Evolutionary conservation across 2,329 filamentous ascomycete species (phyloP), one percentile per base, ranked within the genome.

Genomic region (Aspergillus unguis): DNA sequence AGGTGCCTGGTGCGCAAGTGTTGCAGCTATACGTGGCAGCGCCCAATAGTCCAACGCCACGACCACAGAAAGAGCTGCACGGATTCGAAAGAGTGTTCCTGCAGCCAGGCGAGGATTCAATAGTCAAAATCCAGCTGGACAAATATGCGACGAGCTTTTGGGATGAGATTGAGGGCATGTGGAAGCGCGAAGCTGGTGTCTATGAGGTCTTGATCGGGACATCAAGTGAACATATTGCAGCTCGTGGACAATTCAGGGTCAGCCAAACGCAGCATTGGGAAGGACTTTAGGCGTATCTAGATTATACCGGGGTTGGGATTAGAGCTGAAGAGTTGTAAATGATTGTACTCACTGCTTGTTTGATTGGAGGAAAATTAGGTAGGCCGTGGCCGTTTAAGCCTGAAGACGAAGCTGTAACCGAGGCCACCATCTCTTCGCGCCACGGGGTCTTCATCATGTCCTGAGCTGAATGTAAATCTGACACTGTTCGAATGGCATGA

Each of bases 1-100:
- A 78, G 5, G 68, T 69, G 65, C 80, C 65, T 58, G 81, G 78
- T 59, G 69, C 73, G 3, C 76, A 82, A 51, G 75, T 78, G 44
- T 73, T 83, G 5, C 81, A 84, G 58, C 73, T 76, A 1, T 84
- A 64, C 49, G 47, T 64, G 3, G 52, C 60, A 6, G 56, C 56
- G 2, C 54, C 60, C 5, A 55, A 57, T 6, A 63, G 64, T 11
- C 60, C 67, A 27, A 69, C 64, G 10, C 52, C 57, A 0, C 69
- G 76, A 7, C 72, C 76, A 5, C 56, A 58, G 28, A 75, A 75
- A 59, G 75, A 77, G 53, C 61, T 78, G 23, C 74, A 76, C 45
- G 74, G 72, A 3, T 78, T 78, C 51, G 57, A 67, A 23, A 78
- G 77, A 53, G 70, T 75, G 7, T 61, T 66, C 26, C 58, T 77